A percentile compares a stretch with the other conserved stretches of the same genome.
Conservation (phyloP, 1,139 yeast species). For the Blastobotrys apis region DNA sequence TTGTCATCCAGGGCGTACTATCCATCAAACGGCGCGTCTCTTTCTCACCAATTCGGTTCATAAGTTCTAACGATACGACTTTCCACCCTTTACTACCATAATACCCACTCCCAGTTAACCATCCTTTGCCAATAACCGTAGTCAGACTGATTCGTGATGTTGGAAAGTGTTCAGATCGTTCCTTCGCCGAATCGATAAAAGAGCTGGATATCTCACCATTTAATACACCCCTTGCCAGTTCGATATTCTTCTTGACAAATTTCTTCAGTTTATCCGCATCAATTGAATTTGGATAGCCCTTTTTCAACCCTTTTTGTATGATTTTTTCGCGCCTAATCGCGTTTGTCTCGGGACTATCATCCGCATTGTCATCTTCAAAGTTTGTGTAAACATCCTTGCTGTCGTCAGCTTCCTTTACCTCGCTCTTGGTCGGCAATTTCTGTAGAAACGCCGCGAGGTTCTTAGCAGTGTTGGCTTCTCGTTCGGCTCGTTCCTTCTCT, state of each 20-base stretch:
- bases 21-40: slow-evolving; percentile 5
- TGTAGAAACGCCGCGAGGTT: no score
- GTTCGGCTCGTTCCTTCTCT: no score
- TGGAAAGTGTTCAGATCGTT: background rate
- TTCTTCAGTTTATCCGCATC: slow-evolving; percentile 4
- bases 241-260: background rate
- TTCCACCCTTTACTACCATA: slow-evolving; percentile 18
- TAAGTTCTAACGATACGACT: background rate
- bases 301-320: slow-evolving; percentile 11
- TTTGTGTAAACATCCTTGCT: background rate
- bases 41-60: no score
- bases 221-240: background rate
- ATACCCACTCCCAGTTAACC: slow-evolving; percentile 17
- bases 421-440: no score
- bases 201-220: background rate
- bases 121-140: slow-evolving; percentile 8
- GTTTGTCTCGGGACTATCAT: background rate
- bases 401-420: no score
- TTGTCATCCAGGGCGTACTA: slow-evolving; percentile 12
- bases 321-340: background rate
- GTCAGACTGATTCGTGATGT: background rate
- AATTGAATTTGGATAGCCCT: slow-evolving; percentile 16
- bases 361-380: background rate
- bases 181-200: background rate
- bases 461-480: no score